Percentiles rank a stretch among this genome's conserved stretches.
These are phyloP conservation scores for Ascochyta rabiei DNA, from an alignment of 2,329 filamentous ascomycete species.

Conservation along the genomic window DNA sequence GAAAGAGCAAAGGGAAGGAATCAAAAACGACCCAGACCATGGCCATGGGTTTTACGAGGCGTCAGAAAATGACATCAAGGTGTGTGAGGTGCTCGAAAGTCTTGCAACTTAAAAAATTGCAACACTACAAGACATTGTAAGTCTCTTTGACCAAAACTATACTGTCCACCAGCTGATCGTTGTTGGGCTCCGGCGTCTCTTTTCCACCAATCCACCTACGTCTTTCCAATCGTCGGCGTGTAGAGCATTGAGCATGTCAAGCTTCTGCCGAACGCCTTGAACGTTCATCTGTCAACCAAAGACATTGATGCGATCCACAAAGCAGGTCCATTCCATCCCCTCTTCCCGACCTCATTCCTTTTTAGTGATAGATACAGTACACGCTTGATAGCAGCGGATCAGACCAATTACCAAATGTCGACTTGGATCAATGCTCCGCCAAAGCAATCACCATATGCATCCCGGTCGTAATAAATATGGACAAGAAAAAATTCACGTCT, in stretches of 20 bases:
- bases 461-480: not conserved
- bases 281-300: constrained; percentile 62
- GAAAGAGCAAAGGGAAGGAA: constrained; percentile 38
- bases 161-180: not conserved
- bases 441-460: constrained; percentile 2
- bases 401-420: constrained; percentile 11
- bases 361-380: constrained; percentile 7
- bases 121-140: constrained; percentile 55
- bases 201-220: constrained; percentile 58
- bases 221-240: constrained; percentile 76
- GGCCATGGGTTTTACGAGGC: constrained; percentile 47
- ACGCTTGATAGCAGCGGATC: constrained; percentile 6
- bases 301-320: constrained; percentile 71
- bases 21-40: constrained; percentile 41
- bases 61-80: constrained; percentile 55
- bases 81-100: constrained; percentile 64
- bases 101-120: constrained; percentile 62
- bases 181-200: constrained; percentile 20
- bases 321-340: constrained; percentile 27
- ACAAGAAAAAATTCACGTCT: no score
- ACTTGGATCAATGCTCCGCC: constrained; percentile 17
- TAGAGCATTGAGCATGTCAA: constrained; percentile 72
- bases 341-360: constrained; percentile 27
- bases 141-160: constrained; percentile 46
- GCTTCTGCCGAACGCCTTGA: constrained; percentile 70